Base-by-base conservation (phyloP, 768 basidiomycete genomes). In the Rhodosporidiobolus odoratus region DNA sequence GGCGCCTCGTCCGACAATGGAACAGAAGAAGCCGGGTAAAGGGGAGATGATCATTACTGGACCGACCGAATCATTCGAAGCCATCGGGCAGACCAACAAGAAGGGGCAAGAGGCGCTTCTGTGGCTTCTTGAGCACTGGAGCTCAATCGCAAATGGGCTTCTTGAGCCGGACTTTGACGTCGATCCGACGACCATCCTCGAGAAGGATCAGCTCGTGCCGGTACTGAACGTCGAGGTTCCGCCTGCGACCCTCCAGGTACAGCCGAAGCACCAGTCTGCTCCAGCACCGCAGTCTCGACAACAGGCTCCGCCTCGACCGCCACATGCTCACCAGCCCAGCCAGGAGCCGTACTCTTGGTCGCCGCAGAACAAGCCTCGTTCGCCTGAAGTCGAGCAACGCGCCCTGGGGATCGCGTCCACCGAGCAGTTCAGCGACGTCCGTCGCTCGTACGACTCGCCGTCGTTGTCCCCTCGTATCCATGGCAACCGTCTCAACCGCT, bases 111-210 rank as follows among this genome's bases (percentile, higher is more conserved):
- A 68, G 27, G 73, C 65, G 3, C 64, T 74, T 7, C 40, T 47
- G 9, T 74, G 69, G 66, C 66, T 74, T 1, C 73, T 74, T 34
- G 37, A n/a, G 13, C 43, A 71, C 50, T 74, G 73, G 73, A 58
- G 54, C 32, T 19, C 66, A 15, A 52, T 74, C 58, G 69, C 73
- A 1, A 66, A 71, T 25, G 69, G 69, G 10, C 67, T 71, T 3
- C 69, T 74, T 60, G 69, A 68, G 57, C 62, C 65, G 43, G 73
- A 74, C 43, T 74, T 74, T n/a, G 68, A 74, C 59, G 32, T 74
- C 52, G 69, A 69, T 37, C 52, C 50, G n/a, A 50, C 45, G 57
- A 67, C 35, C 32, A 15, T 54, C 15, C 52, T 53, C 65, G 58
- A 66, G 5, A 40, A 43, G 40, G 23, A 16, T 25, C 0, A 16